A percentile compares a stretch with the other conserved stretches of the same genome.
phyloP scores from a whole-genome alignment of 2,329 filamentous ascomycete species.

The Phoma sp. region DNA sequence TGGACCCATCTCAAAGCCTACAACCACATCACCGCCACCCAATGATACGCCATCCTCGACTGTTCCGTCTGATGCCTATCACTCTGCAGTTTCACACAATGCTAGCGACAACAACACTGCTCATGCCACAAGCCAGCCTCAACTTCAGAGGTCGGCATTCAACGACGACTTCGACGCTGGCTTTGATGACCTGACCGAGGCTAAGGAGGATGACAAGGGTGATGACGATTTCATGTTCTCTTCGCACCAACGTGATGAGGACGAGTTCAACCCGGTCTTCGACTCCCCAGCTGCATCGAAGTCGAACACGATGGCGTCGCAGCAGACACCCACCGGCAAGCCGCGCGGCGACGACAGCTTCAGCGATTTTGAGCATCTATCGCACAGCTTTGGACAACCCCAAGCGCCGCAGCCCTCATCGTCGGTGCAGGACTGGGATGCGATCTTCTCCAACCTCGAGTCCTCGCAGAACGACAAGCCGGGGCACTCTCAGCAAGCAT shows the following conservation, averaged over 20 bases:
- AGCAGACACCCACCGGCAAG: conserved; percentile 50
- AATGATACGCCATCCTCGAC: conserved; percentile 49
- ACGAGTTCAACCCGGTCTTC: conserved; percentile 83
- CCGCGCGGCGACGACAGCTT: conserved; percentile 53
- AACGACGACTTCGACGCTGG: conserved; percentile 78
- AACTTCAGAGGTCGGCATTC: conserved; percentile 62
- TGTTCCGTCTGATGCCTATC: conserved; percentile 51
- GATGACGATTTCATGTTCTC: conserved; percentile 84
- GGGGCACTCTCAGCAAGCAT: conserved; percentile 38
- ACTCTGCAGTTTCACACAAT: conserved; percentile 49
- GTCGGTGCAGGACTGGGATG: conserved; percentile 83
- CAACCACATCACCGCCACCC: conserved; percentile 47
- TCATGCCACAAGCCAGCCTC: conserved; percentile 39
- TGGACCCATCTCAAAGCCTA: conserved; percentile 42
- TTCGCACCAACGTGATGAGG: conserved; percentile 63
- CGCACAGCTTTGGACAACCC: conserved; percentile 49
- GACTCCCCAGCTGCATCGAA: conserved; percentile 66
- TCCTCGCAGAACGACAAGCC: conserved; percentile 49
- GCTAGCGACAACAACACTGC: conserved; percentile 39
- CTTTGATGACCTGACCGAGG: conserved; percentile 83
- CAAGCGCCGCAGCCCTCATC: conserved; percentile 50
- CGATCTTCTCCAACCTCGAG: conserved; percentile 85
- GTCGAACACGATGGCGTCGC: conserved; percentile 54
- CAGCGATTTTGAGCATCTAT: conserved; percentile 55
- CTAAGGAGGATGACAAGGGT: conserved; percentile 73